Base-by-base conservation (phyloP, 768 basidiomycete genomes). In the Leccinum rimulosum region DNA sequence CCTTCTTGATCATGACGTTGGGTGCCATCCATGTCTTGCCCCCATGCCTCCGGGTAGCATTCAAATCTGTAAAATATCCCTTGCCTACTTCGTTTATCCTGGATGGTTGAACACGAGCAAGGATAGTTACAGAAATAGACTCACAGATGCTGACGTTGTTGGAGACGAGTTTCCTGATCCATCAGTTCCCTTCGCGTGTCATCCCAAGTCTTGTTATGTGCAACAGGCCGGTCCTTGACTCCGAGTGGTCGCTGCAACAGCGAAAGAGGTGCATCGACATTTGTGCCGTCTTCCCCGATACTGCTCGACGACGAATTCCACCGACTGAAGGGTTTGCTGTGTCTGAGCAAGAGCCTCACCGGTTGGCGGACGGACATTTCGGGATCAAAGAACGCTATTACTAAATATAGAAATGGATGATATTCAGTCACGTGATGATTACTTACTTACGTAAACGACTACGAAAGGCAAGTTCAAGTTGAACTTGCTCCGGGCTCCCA, bases 1-100 rank as follows among this genome's bases (percentile, higher is more conserved):
- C 93, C 76, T 94, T 91, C 30, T 87, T 85, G 62, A 98, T 94
- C 65, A 98, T 79, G 22, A 91, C 89, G 22, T 82, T 85, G 1
- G 95, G 95, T 11, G 94, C 95, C 54, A 94, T 84, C 94, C 93
- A 98, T 9, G 90, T 89, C 76, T 98, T 98, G 15, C 96, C 96
- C 15, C 93, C 95, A 65, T 93, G 84, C 47, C 81, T 81, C 53
- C 88, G 78, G 2, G 91, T 89, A 69, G 87, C 85, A 66, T 91
- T 90, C 43, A 87, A 79, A 70, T 98, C 96, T 54, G 89, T 81
- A 67, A 93, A 98, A 74, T 98, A 96, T 0, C 94, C 93, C 68
- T 87, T 89, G 12, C 84, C 82, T 0, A 80, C 84, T 69, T 86
- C 81, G 60, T 84, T 79, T 59, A 87, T 76, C 43, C 87, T 88